Conservation (phyloP, 768 basidiomycete species). For the Suillus clintonianus region DNA sequence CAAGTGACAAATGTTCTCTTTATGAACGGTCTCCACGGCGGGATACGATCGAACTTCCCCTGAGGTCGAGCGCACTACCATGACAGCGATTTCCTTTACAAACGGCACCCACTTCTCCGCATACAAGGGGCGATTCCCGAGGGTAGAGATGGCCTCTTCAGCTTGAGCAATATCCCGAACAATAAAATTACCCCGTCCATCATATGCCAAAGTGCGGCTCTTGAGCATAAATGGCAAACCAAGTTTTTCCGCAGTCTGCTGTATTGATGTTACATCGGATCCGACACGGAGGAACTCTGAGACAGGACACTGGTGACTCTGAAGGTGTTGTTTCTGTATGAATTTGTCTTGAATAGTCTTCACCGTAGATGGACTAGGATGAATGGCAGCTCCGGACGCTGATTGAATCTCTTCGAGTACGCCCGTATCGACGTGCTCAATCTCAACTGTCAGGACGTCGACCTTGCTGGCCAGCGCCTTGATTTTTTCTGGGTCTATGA, state of each 20-base stretch:
- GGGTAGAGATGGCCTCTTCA: conserved; percentile 49
- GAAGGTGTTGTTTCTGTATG: conserved; percentile 63
- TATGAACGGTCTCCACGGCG: conserved; percentile 92
- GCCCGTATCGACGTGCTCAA: conserved; percentile 88
- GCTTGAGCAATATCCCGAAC: conserved; percentile 56
- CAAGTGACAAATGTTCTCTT: conserved; percentile 90
- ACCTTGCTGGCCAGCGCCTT: conserved; percentile 75
- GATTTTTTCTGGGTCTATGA: conserved; percentile 79
- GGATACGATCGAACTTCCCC: conserved; percentile 87
- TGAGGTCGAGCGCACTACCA: conserved; percentile 82
- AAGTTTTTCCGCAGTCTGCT: conserved; percentile 52
- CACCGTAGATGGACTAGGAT: conserved; percentile 83
- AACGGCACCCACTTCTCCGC: conserved; percentile 95
- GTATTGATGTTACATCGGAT: conserved; percentile 50
- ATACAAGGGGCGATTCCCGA: conserved; percentile 76
- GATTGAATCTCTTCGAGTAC: conserved; percentile 55
- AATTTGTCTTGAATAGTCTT: conserved; percentile 81
- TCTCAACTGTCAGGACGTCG: conserved; percentile 92
- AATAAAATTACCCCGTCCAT: conserved; percentile 91
- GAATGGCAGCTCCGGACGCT: conserved; percentile 43
- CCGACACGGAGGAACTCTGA: conserved; percentile 65
- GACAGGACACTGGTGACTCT: conserved; percentile 49
- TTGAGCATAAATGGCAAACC: conserved; percentile 96
- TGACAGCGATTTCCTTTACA: conserved; percentile 88
- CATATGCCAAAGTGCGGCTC: conserved; percentile 92